These are phyloP conservation scores for Cercospora berteroae DNA, from an alignment of 2,329 filamentous ascomycete genomes.

Conservation along the genomic window DNA sequence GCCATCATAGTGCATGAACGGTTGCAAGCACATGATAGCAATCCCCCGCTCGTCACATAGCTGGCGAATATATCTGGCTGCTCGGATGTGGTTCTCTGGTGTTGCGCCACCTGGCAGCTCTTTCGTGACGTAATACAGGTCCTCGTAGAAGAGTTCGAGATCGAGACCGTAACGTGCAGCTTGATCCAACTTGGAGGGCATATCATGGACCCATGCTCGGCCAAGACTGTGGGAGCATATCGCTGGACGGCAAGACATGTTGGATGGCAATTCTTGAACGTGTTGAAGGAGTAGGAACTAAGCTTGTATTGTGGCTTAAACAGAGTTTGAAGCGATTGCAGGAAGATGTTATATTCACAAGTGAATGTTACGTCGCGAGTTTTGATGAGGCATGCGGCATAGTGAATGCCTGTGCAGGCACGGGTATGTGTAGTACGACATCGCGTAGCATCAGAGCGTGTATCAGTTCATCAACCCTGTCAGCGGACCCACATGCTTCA, in stretches of 20 bases:
- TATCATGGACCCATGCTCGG: constrained; percentile 66
- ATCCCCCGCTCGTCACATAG: constrained; percentile 59
- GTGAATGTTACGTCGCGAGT: constrained; percentile 11
- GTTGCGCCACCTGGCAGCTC: constrained; percentile 46
- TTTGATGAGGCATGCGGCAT: constrained; percentile 4
- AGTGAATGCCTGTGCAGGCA: constrained; percentile 1
- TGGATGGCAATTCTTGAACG: neutral
- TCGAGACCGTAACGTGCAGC: constrained; percentile 66
- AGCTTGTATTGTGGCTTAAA: constrained; percentile 10
- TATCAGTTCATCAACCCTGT: constrained; percentile 9
- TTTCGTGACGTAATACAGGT: constrained; percentile 62
- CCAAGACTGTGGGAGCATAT: constrained; percentile 78
- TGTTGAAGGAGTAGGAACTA: neutral
- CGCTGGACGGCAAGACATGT: constrained; percentile 57
- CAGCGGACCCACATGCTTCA: constrained; percentile 17
- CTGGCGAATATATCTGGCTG: constrained; percentile 56
- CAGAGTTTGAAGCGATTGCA: constrained; percentile 5
- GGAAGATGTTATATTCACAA: constrained; percentile 1
- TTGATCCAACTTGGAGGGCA: constrained; percentile 66
- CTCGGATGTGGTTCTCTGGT: constrained; percentile 52
- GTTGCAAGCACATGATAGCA: constrained; percentile 66
- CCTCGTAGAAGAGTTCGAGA: constrained; percentile 76
- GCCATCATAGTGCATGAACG: constrained; percentile 77
- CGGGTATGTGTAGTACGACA: constrained; percentile 14
- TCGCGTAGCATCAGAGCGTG: constrained; percentile 12